Percentiles rank a stretch among this genome's conserved stretches.
Conservation (phyloP, 2,329 filamentous ascomycete species). For the Talaromyces sp. region DNA sequence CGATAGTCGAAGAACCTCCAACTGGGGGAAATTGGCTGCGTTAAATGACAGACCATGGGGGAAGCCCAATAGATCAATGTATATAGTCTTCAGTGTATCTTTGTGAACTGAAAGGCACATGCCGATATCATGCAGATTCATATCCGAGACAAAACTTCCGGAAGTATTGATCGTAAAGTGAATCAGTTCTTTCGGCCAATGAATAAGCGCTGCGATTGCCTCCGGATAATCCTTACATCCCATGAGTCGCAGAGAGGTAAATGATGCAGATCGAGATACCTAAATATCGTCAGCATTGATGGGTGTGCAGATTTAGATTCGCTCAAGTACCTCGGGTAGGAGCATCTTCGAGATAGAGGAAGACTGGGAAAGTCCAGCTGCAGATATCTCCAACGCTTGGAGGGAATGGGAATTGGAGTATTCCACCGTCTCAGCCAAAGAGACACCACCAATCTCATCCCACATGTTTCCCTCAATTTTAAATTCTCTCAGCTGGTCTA, state of each 20-base stretch:
- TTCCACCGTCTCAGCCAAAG: slow-evolving; percentile 6
- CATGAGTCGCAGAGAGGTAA: slow-evolving; percentile 5
- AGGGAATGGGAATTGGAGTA: slow-evolving; percentile 1
- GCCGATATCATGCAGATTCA: slow-evolving; percentile 5
- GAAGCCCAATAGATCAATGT: slow-evolving; percentile 8
- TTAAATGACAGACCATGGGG: slow-evolving; percentile 6
- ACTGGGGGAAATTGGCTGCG: slow-evolving; percentile 5
- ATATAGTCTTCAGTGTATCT: slow-evolving; percentile 3
- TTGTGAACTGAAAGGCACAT: slow-evolving; percentile 5
- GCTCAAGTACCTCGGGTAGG: background rate
- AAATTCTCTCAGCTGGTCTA: background rate
- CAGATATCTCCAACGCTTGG: background rate
- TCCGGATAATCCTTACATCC: slow-evolving; percentile 8
- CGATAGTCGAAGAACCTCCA: slow-evolving; percentile 6
- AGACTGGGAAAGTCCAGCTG: background rate
- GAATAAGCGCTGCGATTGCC: slow-evolving; percentile 7
- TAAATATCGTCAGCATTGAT: background rate
- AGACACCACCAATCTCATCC: slow-evolving; percentile 2
- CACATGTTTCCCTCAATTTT: slow-evolving; percentile 4
- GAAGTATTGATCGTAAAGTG: slow-evolving; percentile 12
- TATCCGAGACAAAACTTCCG: slow-evolving; percentile 1
- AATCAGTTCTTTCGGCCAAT: slow-evolving; percentile 6
- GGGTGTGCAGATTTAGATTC: background rate
- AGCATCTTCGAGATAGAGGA: background rate
- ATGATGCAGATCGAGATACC: slow-evolving; percentile 7